These are phyloP conservation scores for Coemansia sp. DNA, from an alignment of 192 early-diverging fungal species.

Conservation along the genomic window DNA sequence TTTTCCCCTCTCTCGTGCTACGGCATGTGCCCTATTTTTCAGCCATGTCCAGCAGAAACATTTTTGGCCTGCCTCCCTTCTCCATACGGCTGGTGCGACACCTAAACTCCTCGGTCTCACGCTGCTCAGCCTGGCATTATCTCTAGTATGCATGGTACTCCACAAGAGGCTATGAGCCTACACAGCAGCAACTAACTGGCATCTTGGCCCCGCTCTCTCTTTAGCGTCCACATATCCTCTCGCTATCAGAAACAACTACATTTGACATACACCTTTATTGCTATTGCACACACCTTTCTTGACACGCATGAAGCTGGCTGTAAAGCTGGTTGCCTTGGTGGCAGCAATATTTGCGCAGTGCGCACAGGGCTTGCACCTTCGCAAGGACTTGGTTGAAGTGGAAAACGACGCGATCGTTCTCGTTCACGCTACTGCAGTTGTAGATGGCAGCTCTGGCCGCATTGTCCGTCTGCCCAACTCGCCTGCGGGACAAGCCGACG, in stretches of 20 bases:
- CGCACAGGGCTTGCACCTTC: constrained; percentile 27
- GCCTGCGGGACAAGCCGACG: constrained; percentile 23
- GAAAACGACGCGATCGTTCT: constrained; percentile 39
- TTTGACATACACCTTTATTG: neutral
- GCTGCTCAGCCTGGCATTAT: neutral
- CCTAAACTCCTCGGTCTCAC: neutral
- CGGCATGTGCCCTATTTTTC: constrained; percentile 4
- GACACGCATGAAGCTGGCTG: constrained; percentile 19
- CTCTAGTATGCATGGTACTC: neutral
- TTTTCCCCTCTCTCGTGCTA: neutral
- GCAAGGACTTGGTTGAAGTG: constrained; percentile 49
- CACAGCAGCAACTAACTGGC: neutral
- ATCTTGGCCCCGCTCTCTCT: neutral
- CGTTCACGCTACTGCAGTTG: constrained; percentile 34
- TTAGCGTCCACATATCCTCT: neutral
- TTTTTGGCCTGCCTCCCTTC: neutral
- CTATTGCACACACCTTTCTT: neutral
- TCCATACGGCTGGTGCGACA: neutral
- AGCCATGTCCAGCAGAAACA: constrained; percentile 9
- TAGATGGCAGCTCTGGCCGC: constrained; percentile 31
- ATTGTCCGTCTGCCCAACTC: constrained; percentile 33
- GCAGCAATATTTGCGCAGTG: constrained; percentile 12
- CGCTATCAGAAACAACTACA: neutral
- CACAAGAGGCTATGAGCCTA: neutral
- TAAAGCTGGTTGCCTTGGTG: constrained; percentile 11